Evolutionary conservation across 2,329 filamentous ascomycete genomes (phyloP), one percentile per base, ranked within the genome.

Genomic region (Pseudopyrenochaeta lycopersici): DNA sequence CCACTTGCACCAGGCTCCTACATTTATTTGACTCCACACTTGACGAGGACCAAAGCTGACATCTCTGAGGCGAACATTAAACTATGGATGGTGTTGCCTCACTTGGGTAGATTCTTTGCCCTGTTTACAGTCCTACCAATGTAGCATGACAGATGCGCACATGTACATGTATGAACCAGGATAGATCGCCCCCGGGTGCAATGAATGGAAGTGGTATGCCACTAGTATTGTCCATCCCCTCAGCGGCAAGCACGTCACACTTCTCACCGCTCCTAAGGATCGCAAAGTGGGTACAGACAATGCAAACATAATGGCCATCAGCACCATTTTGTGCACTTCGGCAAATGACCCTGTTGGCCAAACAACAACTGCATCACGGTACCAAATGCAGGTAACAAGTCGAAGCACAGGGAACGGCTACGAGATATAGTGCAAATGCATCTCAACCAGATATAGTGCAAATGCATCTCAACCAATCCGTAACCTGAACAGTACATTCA

Each of bases 191-290:
- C 10, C 36, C n/a, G 4, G 17, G 10, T 21, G 7, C 35, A 11
- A 52, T 45, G 42, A 44, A 41, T 43, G 31, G 43, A 43, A 50
- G 38, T 40, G 43, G 41, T 18, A 35, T 17, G 33, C 20, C 10
- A 33, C 17, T 52, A 42, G 6, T 23, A 4, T 62, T 64, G 52
- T 52, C 52, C 47, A 30, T 42, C 57, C 54, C 46, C 33, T 60
- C 49, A 61, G 41, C 38, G 54, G 47, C 54, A 51, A 56, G 54
- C 55, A 56, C 54, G 49, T 61, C 53, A 45, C 49, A 17, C 23
- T 11, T 27, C 45, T 67, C 60, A 63, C 62, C 62, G 62, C 62
- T 40, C 41, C 48, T 42, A 20, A 33, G 29, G 6, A 40, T 41
- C 36, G 42, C 33, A 27, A n/a, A 20, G 18, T 29, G 14, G n/a